Evolutionary conservation across 2,329 filamentous ascomycete genomes (phyloP).

Genomic region (Calonectria crousiana): DNA sequence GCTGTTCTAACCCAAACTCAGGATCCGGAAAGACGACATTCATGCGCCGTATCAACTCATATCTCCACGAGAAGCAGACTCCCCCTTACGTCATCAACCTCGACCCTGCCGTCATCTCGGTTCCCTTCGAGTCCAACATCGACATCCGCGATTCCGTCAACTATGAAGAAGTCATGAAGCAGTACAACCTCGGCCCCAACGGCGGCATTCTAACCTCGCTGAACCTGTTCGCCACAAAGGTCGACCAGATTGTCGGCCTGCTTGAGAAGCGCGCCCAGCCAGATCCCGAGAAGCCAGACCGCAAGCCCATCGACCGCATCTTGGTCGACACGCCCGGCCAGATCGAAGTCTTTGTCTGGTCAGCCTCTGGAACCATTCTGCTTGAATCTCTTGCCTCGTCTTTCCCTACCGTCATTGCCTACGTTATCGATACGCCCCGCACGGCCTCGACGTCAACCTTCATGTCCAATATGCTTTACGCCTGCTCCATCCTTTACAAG

Average conservation of each 20-base stretch:
- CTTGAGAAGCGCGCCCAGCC: conserved; percentile 88
- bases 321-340: conserved; percentile 96
- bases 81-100: conserved; percentile 97
- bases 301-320: conserved; percentile 81
- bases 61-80: conserved; percentile 84
- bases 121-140: conserved; percentile 97
- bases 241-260: conserved; percentile 91
- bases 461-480: conserved; percentile 99
- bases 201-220: conserved; percentile 95
- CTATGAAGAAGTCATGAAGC: conserved; percentile 99
- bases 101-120: conserved; percentile 91
- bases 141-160: conserved; percentile 99
- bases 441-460: conserved; percentile 95
- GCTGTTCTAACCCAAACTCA: conserved; percentile 45
- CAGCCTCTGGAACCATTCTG: conserved; percentile 92
- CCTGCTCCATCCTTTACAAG: conserved; percentile 98
- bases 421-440: conserved; percentile 96
- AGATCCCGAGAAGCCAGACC: conserved; percentile 69
- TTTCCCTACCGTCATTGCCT: conserved; percentile 97
- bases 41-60: conserved; percentile 96
- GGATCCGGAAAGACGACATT: conserved; percentile 99
- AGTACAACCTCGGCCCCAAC: conserved; percentile 97
- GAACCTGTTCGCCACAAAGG: conserved; percentile 97
- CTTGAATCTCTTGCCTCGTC: conserved; percentile 92
- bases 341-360: conserved; percentile 99